phyloP scores from a whole-genome alignment of 306 rosid genomes.

The cucumber (Cucumis sativus) region DNA sequence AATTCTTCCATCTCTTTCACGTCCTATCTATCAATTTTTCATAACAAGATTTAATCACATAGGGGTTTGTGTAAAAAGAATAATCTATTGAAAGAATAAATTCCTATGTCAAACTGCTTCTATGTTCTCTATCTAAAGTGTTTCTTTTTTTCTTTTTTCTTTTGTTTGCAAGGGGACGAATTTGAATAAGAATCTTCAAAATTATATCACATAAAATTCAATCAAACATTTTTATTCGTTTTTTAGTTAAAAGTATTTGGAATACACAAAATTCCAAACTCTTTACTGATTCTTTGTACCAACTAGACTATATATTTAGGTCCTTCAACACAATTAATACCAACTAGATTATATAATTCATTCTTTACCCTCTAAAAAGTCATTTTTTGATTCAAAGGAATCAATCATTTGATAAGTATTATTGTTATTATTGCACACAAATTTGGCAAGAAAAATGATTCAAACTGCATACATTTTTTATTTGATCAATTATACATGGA shows the following conservation, averaged over 20 bases:
- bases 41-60: background rate
- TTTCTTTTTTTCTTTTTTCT: no score
- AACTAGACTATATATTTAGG: background rate
- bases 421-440: no score
- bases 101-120: background rate
- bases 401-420: no score
- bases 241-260: background rate
- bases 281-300: background rate
- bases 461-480: no score
- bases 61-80: background rate
- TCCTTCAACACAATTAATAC: no score
- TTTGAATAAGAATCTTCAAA: constrained; percentile 6
- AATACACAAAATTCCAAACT: background rate
- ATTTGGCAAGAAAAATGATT: no score
- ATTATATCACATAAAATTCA: background rate
- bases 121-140: background rate
- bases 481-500: no score
- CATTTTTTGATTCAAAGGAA: no score
- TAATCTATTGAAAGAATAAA: background rate
- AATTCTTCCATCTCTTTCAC: background rate
- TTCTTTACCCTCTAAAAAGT: no score
- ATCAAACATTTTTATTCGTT: background rate
- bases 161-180: background rate
- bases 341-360: no score
- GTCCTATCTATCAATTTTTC: background rate